Conservation (phyloP, 2,329 filamentous ascomycete genomes). For the Aspergillus luchuensis region DNA sequence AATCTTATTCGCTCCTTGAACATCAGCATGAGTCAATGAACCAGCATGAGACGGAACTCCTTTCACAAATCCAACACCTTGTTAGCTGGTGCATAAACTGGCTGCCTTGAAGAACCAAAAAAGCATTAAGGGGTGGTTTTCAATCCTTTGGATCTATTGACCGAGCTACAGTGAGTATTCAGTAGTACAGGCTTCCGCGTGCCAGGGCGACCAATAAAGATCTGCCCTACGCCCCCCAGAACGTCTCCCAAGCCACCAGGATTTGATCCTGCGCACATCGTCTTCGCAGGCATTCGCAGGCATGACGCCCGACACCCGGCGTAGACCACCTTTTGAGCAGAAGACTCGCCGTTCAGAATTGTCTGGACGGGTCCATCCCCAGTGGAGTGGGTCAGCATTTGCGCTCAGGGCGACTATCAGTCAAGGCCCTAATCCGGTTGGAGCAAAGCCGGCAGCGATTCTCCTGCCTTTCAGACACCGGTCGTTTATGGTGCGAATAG, state of each 20-base stretch:
- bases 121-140: too few relatives aligned
- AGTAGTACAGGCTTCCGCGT: neutral
- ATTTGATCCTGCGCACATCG: neutral
- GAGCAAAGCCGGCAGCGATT: neutral
- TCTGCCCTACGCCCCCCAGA: neutral
- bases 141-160: neutral
- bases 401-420: neutral
- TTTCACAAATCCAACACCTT: too few relatives aligned
- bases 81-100: too few relatives aligned
- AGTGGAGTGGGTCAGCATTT: neutral
- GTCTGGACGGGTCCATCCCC: neutral
- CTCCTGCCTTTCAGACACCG: neutral
- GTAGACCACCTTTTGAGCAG: neutral
- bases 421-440: constrained; percentile 1
- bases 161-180: neutral
- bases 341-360: neutral
- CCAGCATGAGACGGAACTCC: too few relatives aligned
- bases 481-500: neutral
- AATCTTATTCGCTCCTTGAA: too few relatives aligned
- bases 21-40: too few relatives aligned
- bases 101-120: too few relatives aligned
- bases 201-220: neutral
- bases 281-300: neutral
- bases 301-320: too few relatives aligned
- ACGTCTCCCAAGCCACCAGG: neutral